These are phyloP conservation scores for Didymella glomerata DNA, from an alignment of 2,329 filamentous ascomycete species.

Conservation along the genomic window DNA sequence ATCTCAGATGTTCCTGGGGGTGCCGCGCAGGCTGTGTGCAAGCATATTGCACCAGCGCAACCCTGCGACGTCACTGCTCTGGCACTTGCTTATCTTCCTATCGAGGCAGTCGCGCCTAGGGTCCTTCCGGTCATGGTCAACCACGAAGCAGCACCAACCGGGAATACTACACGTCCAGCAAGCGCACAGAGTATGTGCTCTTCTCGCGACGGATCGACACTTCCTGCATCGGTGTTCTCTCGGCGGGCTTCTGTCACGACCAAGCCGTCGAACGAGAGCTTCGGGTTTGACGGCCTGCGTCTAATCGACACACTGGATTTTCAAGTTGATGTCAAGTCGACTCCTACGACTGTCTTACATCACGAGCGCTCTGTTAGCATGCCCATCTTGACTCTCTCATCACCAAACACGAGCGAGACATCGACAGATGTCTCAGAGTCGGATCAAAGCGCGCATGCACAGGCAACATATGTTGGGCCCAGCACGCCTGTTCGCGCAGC, in stretches of 20 bases:
- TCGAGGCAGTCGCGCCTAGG: neutral
- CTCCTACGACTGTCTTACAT: neutral
- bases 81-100: neutral
- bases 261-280: conserved; percentile 17
- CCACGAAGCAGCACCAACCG: neutral
- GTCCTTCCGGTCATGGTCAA: neutral
- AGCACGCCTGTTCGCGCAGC: neutral
- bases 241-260: conserved; percentile 2
- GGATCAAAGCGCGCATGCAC: neutral
- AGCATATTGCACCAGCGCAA: neutral
- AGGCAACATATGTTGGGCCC: neutral
- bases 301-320: conserved; percentile 6
- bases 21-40: no score
- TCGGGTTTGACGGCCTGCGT: neutral
- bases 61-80: neutral
- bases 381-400: neutral
- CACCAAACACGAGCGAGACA: neutral
- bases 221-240: conserved; percentile 11
- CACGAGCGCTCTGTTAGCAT: neutral
- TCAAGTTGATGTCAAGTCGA: neutral
- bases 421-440: neutral
- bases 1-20: neutral
- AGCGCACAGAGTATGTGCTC: neutral
- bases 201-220: neutral
- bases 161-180: neutral